Evolutionary conservation across 2,329 filamentous ascomycete genomes (phyloP), one percentile per base, ranked within the genome.

Genomic region (Penicillium sp.): DNA sequence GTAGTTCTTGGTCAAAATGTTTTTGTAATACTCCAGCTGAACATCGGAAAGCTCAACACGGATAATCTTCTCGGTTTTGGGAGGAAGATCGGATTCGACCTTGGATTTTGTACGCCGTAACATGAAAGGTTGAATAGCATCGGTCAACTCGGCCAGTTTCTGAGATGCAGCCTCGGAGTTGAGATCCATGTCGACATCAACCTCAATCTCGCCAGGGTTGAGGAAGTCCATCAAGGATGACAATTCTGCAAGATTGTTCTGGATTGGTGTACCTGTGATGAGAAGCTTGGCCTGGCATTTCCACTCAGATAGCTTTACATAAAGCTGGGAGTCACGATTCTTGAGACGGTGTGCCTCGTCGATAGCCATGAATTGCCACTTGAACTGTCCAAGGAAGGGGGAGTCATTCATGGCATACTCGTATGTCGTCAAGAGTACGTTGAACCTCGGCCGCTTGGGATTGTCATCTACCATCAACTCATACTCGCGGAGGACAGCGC

Each of bases 11-110:
- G 94, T 97, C 22, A 99, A 79, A 53, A 99, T 97, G 67, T 97
- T 97, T 75, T 97, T 97, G 79, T 99, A 99, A 72, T 96, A 97
- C 58, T 99, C 92, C 9, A 97, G 79, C 68, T 99, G 94, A 25
- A 97, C 87, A 71, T 99, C 94, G 0, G 94, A 95, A 45, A 99
- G 80, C 72, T 97, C 94, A 36, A 99, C 94, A 50, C 95, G 90
- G 69, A 99, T 95, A 60, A 99, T 99, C 77, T 97, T 99, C 71
- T 99, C 94, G 0, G 90, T 96, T 77, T 99, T 99, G 0, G 92
- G 91, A 11, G 94, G 94, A 24, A 99, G 78, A 62, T 99, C 94
- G 20, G 92, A 95, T 70, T 97, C 94, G 7, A 99, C 95, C 50
- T 94, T 96, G 68, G 96, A 90, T 73, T 99, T 99, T 16, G 94